Percentiles rank a stretch among this genome's conserved stretches.
Evolutionary conservation across 495 filamentous ascomycete species (phyloP).

Genomic region (Penicillium paxilli): DNA sequence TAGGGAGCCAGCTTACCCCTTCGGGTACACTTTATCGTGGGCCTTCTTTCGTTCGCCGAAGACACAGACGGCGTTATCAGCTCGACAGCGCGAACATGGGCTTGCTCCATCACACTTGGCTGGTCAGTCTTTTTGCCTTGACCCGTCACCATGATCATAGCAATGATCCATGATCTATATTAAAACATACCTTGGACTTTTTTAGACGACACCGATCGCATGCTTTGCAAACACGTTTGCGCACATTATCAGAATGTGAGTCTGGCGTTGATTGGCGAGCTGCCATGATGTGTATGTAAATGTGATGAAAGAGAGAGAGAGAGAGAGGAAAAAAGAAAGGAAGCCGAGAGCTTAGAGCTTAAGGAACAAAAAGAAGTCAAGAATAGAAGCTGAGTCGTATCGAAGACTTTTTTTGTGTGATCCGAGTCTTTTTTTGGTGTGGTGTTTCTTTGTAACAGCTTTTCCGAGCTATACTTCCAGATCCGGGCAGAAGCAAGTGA

Average conservation of each 20-base stretch:
- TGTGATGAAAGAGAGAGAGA: background rate
- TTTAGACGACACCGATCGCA: constrained; percentile 65
- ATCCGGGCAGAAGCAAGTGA: constrained; percentile 21
- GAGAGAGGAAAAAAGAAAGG: background rate
- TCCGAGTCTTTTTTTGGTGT: background rate
- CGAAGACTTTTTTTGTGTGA: background rate
- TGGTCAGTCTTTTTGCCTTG: constrained; percentile 19
- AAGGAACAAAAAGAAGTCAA: constrained; percentile 2
- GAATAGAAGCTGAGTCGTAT: no score
- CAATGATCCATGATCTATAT: background rate
- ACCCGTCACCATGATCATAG: background rate
- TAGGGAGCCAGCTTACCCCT: constrained; percentile 61
- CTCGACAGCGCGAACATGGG: constrained; percentile 59
- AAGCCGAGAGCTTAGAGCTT: background rate
- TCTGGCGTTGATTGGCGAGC: constrained; percentile 48
- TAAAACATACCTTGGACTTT: constrained; percentile 59
- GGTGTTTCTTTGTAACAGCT: constrained; percentile 3
- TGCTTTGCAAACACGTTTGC: constrained; percentile 63
- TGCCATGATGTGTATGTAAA: constrained; percentile 35
- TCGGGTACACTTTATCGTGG: constrained; percentile 63
- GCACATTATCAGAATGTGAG: constrained; percentile 46
- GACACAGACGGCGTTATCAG: constrained; percentile 61
- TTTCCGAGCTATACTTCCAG: constrained; percentile 27
- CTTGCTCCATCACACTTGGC: constrained; percentile 59
- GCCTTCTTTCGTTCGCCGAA: constrained; percentile 64